phyloP scores from a whole-genome alignment of 2,329 filamentous ascomycete species.

The Scedosporium apiospermum region DNA sequence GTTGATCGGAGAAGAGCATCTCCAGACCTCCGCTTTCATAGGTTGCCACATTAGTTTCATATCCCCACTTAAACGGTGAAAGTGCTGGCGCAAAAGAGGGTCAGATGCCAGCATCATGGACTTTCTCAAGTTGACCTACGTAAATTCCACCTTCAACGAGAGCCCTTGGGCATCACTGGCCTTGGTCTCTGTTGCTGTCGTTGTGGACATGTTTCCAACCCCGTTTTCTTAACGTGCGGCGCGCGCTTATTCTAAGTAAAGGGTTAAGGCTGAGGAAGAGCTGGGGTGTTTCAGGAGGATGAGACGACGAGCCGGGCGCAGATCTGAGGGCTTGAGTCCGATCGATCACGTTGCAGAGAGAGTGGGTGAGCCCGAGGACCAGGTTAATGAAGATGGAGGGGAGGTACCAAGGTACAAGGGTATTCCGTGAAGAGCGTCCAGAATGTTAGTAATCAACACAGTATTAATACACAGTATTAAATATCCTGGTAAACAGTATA shows the following conservation, averaged over 20 bases:
- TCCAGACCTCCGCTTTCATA: slow-evolving; percentile 72
- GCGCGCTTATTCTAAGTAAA: neutral
- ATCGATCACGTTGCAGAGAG: neutral
- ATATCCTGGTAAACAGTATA: too few relatives aligned
- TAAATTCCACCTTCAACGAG: slow-evolving; percentile 63
- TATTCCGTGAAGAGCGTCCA: neutral
- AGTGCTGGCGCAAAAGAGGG: slow-evolving; percentile 12
- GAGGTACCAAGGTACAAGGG: too few relatives aligned
- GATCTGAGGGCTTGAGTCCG: neutral
- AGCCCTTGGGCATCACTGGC: slow-evolving; percentile 24
- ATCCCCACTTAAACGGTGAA: neutral
- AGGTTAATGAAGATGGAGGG: neutral
- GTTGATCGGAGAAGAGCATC: slow-evolving; percentile 80
- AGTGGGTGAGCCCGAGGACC: neutral
- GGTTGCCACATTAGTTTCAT: neutral
- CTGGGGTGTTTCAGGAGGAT: neutral
- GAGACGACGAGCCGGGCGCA: neutral
- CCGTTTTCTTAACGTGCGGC: neutral
- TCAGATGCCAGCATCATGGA: slow-evolving; percentile 5
- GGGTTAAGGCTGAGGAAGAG: neutral
- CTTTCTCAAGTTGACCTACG: slow-evolving; percentile 23
- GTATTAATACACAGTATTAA: neutral
- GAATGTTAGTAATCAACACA: neutral
- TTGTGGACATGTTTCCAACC: neutral
- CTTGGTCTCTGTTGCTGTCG: slow-evolving; percentile 2